A percentile compares a stretch with the other conserved stretches of the same genome.
These are phyloP conservation scores for Syzygium aromaticum DNA, from an alignment of 345 rosid species.

Conservation along the genomic window DNA sequence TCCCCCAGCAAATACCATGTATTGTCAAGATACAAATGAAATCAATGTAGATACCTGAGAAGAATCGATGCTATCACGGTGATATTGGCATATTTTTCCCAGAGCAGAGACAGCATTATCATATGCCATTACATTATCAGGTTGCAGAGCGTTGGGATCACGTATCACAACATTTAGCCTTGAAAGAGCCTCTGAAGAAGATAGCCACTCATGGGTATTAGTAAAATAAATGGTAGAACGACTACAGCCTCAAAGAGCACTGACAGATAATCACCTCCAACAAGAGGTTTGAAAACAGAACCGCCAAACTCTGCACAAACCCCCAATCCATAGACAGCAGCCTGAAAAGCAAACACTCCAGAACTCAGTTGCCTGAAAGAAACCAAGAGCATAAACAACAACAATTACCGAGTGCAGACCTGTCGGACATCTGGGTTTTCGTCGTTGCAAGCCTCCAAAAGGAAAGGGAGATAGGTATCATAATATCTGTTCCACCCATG, in stretches of 20 bases:
- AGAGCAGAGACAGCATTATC: slow-evolving; percentile 99
- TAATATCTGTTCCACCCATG: slow-evolving; percentile 56
- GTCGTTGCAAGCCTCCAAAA: slow-evolving; percentile 98
- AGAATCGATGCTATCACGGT: slow-evolving; percentile 81
- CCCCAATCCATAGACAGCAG: slow-evolving; percentile 99
- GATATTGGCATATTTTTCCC: slow-evolving; percentile 91
- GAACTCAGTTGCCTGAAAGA: background rate
- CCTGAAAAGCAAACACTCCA: slow-evolving; percentile 36
- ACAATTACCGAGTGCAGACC: slow-evolving; percentile 26
- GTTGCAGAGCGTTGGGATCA: slow-evolving; percentile 66
- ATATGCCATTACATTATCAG: slow-evolving; percentile 94
- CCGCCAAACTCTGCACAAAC: slow-evolving; percentile 99
- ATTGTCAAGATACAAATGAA: background rate
- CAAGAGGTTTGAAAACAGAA: slow-evolving; percentile 78
- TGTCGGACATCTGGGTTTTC: slow-evolving; percentile 92
- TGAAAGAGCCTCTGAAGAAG: slow-evolving; percentile 80
- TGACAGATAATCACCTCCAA: slow-evolving; percentile 56
- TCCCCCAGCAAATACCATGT: background rate
- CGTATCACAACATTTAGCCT: slow-evolving; percentile 83
- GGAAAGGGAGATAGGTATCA: slow-evolving; percentile 90
- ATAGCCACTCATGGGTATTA: slow-evolving; percentile 16
- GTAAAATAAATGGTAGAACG: background rate
- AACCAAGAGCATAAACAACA: background rate
- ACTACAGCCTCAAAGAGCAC: background rate
- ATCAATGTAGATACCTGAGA: slow-evolving; percentile 52